phyloP scores from a whole-genome alignment of 1,284 basidiomycete species.

The Fomitiporia mediterranea region DNA sequence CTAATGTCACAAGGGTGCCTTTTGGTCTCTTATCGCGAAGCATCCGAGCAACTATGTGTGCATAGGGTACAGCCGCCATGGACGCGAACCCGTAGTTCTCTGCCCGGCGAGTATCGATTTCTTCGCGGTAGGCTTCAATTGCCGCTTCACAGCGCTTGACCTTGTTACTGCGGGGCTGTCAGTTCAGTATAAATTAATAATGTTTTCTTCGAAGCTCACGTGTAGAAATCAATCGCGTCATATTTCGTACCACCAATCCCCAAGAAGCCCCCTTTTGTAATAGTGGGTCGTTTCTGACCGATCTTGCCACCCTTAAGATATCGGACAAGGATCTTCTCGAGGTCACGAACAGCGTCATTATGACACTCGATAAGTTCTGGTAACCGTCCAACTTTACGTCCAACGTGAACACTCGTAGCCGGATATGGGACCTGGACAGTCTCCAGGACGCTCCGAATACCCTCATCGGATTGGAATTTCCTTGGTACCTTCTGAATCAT shows the following conservation, averaged over 20 bases:
- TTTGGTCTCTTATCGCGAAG: constrained; percentile 66
- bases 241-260: constrained; percentile 71
- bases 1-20: constrained; percentile 65
- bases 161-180: constrained; percentile 45
- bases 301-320: constrained; percentile 79
- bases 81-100: constrained; percentile 94
- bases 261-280: constrained; percentile 65
- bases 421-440: constrained; percentile 76
- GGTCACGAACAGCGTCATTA: constrained; percentile 79
- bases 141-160: constrained; percentile 72
- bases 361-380: constrained; percentile 81
- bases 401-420: constrained; percentile 80
- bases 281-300: constrained; percentile 69
- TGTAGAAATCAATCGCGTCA: constrained; percentile 84
- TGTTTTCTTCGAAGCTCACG: constrained; percentile 40
- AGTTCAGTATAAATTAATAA: constrained; percentile 13
- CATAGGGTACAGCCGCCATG: constrained; percentile 89
- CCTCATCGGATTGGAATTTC: constrained; percentile 74
- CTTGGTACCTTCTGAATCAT: constrained; percentile 71
- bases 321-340: constrained; percentile 79
- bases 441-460: constrained; percentile 66
- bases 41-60: constrained; percentile 76
- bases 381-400: constrained; percentile 67
- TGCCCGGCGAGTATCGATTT: constrained; percentile 72
- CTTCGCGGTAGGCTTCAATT: constrained; percentile 73